Base-by-base conservation (phyloP, 2,329 filamentous ascomycete genomes). In the Pseudogymnoascus sp. region DNA sequence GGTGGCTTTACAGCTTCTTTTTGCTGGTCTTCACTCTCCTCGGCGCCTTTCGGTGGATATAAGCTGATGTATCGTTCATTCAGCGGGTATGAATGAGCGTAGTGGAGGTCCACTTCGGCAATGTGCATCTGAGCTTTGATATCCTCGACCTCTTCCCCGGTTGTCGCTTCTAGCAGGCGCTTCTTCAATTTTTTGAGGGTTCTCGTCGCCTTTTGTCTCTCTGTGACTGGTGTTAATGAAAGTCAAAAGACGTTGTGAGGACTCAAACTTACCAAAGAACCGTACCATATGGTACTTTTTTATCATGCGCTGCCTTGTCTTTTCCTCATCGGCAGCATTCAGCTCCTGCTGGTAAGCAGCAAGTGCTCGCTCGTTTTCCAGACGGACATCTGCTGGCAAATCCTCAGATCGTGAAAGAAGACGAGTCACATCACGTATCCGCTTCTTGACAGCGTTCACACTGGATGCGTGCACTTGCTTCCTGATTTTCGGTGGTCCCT, bases 281-380 rank as follows among this genome's bases (percentile, higher is more conserved):
- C 90, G 81, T 61, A 93, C 85, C 83, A 91, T 93, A 73, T 93
- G 90, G 70, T 92, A 95, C 74, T 87, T 89, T 61, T 80, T 80
- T 66, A 93, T 91, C 83, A 93, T 90, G 65, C 85, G 81, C 69
- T 81, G 81, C 68, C 85, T 81, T 71, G 80, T 81, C 76, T 85
- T 86, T 69, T 86, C 84, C 64, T 81, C 80, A 65, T 83, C 78
- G 59, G 82, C 80, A 66, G 83, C 80, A 4, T 76, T 79, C 64
- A 93, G 78, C 70, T 89, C 87, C 67, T 83, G 79, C 74, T 85
- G 81, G 70, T 86, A 87, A 4, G 86, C 81, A 57, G 81, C 82
- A 66, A 93, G 77, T 71, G 91, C 90, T 63, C 89, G 82, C 75
- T 93, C 87, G 65, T 90, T 81, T 26, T 91, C 87, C 47, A 85